Percentiles rank a stretch among this genome's conserved stretches.
These are phyloP conservation scores for Vaccinium vitisidaea DNA, from an alignment of 148 eudicot genomes.

Conservation along the genomic window DNA sequence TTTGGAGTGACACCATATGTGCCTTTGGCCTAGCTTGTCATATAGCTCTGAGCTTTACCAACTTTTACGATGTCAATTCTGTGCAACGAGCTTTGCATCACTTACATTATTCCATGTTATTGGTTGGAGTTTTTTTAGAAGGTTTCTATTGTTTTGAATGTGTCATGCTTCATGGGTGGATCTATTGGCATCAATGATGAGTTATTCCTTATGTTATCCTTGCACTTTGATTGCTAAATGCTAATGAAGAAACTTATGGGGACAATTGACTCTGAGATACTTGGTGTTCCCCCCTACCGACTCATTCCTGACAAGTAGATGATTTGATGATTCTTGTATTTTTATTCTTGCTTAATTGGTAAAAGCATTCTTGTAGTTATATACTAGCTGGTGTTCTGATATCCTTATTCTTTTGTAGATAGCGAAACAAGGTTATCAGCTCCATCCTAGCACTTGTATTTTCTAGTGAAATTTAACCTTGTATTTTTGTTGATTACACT, in stretches of 20 bases:
- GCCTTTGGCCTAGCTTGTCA: background rate
- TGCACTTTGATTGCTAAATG: constrained; percentile 38
- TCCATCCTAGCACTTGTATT: background rate
- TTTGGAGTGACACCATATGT: background rate
- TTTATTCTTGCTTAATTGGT: background rate
- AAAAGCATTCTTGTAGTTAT: background rate
- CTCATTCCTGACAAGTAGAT: background rate
- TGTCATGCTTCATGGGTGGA: background rate
- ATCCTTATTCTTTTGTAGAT: background rate
- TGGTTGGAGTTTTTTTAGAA: background rate
- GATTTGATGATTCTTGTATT: background rate
- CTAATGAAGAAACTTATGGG: constrained; percentile 31
- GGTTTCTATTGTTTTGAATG: too few relatives aligned
- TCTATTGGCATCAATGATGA: constrained; percentile 20
- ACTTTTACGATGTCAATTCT: background rate
- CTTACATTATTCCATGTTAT: background rate
- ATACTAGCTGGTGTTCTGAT: background rate
- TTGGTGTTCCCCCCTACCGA: background rate
- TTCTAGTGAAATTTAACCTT: background rate
- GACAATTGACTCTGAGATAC: constrained; percentile 20
- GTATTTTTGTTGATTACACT: background rate
- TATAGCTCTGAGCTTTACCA: background rate
- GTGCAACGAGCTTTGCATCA: background rate
- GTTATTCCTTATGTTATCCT: constrained; percentile 30
- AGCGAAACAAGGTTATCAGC: too few relatives aligned